A percentile compares a stretch with the other conserved stretches of the same genome.
Evolutionary conservation across 2,329 filamentous ascomycete species (phyloP).

Genomic region (Xylaria multiplex): DNA sequence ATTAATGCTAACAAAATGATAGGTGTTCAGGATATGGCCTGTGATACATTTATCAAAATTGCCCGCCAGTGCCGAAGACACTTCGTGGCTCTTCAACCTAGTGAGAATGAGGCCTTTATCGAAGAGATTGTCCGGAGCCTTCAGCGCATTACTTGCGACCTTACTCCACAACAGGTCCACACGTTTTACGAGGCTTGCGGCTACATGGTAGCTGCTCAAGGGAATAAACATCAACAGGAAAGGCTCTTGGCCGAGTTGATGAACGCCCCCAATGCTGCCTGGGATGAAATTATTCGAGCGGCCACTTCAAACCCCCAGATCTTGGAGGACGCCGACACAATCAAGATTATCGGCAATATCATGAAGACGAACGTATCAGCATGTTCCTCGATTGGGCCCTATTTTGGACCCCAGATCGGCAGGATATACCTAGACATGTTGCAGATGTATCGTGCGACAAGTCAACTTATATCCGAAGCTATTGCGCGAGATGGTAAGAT

Average conservation of each 20-base stretch:
- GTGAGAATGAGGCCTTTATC: conserved; percentile 95
- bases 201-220: conserved; percentile 98
- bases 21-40: conserved; percentile 99
- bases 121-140: conserved; percentile 98
- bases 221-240: conserved; percentile 93
- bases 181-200: conserved; percentile 99
- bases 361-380: conserved; percentile 99
- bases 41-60: conserved; percentile 99
- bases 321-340: conserved; percentile 90
- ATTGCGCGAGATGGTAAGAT: conserved; percentile 81
- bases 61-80: conserved; percentile 97
- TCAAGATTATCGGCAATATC: conserved; percentile 99
- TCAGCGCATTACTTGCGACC: conserved; percentile 92
- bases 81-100: conserved; percentile 94
- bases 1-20: conserved; percentile 44
- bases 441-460: conserved; percentile 98
- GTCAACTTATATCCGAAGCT: conserved; percentile 91
- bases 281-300: conserved; percentile 92
- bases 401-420: conserved; percentile 98
- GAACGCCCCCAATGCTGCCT: conserved; percentile 91
- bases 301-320: conserved; percentile 87
- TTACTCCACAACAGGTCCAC: conserved; percentile 96
- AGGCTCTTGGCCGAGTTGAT: conserved; percentile 90
- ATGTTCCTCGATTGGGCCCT: conserved; percentile 93
- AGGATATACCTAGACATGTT: conserved; percentile 98